Evolutionary conservation across 2,329 filamentous ascomycete species (phyloP), one percentile per base, ranked within the genome.

Genomic region (Nemania abortiva): DNA sequence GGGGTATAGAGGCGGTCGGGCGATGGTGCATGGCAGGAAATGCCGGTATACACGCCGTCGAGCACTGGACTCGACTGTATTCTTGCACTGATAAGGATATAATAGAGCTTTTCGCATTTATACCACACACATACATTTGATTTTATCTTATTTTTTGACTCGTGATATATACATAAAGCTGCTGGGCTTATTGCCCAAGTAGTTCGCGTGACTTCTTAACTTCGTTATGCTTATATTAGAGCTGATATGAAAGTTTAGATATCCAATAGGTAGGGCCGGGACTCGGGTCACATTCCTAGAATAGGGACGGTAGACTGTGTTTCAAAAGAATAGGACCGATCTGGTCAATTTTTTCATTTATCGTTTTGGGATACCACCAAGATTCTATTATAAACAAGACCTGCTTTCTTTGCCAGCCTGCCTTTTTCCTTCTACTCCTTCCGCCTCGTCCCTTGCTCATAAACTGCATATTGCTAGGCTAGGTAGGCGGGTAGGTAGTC

Each of bases 331-430:
- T 18, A 11, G n/a, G 42, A 47, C 42, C 18, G 6, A 20, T 18
- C 22, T 2, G 42, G 42, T 47, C 42, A 5, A 47, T 6, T 47
- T 47, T 20, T 37, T 37, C 34, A 42, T 50, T 50, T 31, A 52
- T 52, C 31, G 22, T 49, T 60, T n/a, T 3, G 52, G 42, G 24
- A 52, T 52, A 45, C 34, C 42, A 50, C 34, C 20, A 29, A 52
- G 24, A 37, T 62, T 34, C 31, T 50, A 63, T 27, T 63, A 31
- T 66, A 66, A 57, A 66, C 18, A 56, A 31, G 24, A 0, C 13
- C 24, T 37, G 11, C n/a, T 9, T 37, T 10, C 24, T 52, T 31
- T 11, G 31, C 22, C 31, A 27, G 10, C n/a, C 10, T 29, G 15
- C 18, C 39, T 10, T 2, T 50, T 9, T 37, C 7, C 34, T 11